These are phyloP conservation scores for Mortierella sp. DNA, from an alignment of 371 early-diverging fungal genomes.

Conservation along the genomic window DNA sequence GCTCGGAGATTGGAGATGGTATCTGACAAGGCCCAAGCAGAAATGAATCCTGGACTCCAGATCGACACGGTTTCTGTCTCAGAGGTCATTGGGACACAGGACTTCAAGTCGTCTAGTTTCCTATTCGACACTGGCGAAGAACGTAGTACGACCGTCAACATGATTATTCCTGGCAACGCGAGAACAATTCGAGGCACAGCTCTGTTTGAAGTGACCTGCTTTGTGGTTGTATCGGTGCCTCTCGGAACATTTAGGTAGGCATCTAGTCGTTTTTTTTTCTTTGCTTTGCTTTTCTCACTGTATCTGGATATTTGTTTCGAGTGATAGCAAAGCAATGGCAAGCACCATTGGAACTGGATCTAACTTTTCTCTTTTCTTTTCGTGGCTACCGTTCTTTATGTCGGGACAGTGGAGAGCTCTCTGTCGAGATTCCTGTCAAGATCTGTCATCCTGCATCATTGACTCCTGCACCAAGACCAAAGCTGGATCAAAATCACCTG, in stretches of 20 bases:
- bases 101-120: constrained; percentile 61
- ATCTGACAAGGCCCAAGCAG: constrained; percentile 51
- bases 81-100: constrained; percentile 56
- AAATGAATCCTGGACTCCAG: constrained; percentile 38
- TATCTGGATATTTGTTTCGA: constrained; percentile 34
- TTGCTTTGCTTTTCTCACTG: constrained; percentile 37
- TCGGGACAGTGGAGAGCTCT: constrained; percentile 55
- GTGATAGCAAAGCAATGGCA: too few species aligned
- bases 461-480: constrained; percentile 56
- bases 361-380: not conserved
- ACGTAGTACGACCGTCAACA: constrained; percentile 56
- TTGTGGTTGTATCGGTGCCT: constrained; percentile 56
- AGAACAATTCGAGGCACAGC: constrained; percentile 62
- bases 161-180: constrained; percentile 60
- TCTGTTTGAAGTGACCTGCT: constrained; percentile 61
- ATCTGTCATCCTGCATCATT: constrained; percentile 65
- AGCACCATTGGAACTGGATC: too few species aligned
- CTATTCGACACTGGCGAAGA: constrained; percentile 67
- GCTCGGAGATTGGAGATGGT: constrained; percentile 57
- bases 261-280: not conserved
- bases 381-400: too few species aligned
- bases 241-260: constrained; percentile 61
- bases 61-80: constrained; percentile 55
- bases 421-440: constrained; percentile 62
- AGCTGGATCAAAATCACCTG: constrained; percentile 54